Percentiles rank a stretch among this genome's conserved stretches.
Conservation (phyloP, 805 yeast genomes). For the Wickerhamomyces mucosus region DNA sequence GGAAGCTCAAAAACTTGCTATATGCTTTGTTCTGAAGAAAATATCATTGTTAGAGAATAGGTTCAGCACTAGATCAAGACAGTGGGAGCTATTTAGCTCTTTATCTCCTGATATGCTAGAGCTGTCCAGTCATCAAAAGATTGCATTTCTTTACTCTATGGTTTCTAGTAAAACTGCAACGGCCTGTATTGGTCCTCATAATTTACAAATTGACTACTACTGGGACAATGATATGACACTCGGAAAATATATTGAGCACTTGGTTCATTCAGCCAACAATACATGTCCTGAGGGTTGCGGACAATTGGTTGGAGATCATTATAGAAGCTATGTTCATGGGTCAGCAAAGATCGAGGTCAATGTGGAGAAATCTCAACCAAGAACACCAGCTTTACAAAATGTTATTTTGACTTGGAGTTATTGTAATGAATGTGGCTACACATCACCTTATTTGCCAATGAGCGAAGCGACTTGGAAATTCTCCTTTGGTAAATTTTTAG, state of each 20-base stretch:
- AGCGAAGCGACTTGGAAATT: constrained; percentile 82
- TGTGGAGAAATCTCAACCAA: constrained; percentile 50
- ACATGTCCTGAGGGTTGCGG: constrained; percentile 81
- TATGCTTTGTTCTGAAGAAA: constrained; percentile 23
- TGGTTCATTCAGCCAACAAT: constrained; percentile 55
- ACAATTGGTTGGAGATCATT: constrained; percentile 59
- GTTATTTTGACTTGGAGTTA: constrained; percentile 85
- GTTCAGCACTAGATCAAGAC: constrained; percentile 31
- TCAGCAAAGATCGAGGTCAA: constrained; percentile 71
- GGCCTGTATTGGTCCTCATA: constrained; percentile 87
- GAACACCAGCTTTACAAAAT: constrained; percentile 50
- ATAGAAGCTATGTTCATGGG: constrained; percentile 83
- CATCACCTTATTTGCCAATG: constrained; percentile 74
- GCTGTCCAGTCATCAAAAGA: constrained; percentile 67
- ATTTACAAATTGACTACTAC: constrained; percentile 77
- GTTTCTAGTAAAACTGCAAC: constrained; percentile 79
- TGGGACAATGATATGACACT: constrained; percentile 85
- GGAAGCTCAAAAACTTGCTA: constrained; percentile 23
- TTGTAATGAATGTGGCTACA: constrained; percentile 68
- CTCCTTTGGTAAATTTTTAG: constrained; percentile 90
- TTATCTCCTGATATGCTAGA: constrained; percentile 51
- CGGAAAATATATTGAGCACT: constrained; percentile 81
- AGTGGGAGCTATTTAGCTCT: constrained; percentile 57
- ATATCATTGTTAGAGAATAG: constrained; percentile 22
- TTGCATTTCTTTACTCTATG: constrained; percentile 70